These are phyloP conservation scores for Solanum corneliomulleri DNA, from an alignment of 257 asterid genomes.

Conservation along the genomic window DNA sequence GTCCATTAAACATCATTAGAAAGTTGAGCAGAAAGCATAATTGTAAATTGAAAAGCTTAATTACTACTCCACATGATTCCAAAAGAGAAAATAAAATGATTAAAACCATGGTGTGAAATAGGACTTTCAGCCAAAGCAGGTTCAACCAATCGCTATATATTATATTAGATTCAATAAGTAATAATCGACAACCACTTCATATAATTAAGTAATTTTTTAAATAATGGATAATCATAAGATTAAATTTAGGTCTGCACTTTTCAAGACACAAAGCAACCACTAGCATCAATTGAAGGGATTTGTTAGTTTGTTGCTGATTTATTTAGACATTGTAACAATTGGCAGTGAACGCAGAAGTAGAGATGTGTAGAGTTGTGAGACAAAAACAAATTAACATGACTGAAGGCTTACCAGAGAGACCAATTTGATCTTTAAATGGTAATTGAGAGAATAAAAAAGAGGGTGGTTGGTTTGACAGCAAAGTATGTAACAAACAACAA, in stretches of 20 bases:
- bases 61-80: not conserved
- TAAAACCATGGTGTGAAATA: not conserved
- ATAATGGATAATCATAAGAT: not conserved
- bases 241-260: not conserved
- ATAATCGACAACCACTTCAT: not conserved
- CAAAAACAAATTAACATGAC: not conserved
- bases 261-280: not conserved
- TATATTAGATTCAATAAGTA: not conserved
- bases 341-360: not conserved
- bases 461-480: not conserved
- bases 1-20: not conserved
- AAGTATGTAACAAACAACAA: not conserved
- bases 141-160: not conserved
- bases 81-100: conserved; percentile 1
- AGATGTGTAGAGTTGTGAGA: not conserved
- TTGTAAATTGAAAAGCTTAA: not conserved
- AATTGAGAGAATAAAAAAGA: not conserved
- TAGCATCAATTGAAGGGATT: not conserved
- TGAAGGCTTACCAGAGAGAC: not conserved
- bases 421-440: not conserved
- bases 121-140: not conserved
- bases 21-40: not conserved
- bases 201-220: not conserved
- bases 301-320: not conserved
- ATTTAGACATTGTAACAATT: not conserved